Conservation (phyloP, 768 basidiomycete species). For the Xerocomellus amylosporus region DNA sequence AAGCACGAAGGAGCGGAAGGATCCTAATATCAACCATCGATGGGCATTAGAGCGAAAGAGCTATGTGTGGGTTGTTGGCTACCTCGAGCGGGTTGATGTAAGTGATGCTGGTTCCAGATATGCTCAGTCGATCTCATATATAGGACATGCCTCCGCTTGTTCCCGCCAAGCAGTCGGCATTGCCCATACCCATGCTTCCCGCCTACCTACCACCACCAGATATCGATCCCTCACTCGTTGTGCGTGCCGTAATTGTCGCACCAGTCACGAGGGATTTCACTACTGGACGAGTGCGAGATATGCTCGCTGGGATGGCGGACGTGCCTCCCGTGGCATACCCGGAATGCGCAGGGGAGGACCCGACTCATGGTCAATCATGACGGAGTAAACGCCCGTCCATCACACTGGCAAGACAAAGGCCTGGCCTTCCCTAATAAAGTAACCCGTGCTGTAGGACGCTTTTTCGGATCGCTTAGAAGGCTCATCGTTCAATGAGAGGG, state of each 20-base stretch:
- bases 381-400: not conserved
- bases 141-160: slow-evolving; percentile 10
- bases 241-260: slow-evolving; percentile 54
- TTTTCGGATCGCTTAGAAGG: no score
- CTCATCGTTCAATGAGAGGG: no score
- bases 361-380: slow-evolving; percentile 1
- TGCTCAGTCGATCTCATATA: slow-evolving; percentile 11
- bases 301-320: slow-evolving; percentile 22
- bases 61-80: slow-evolving; percentile 54
- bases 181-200: slow-evolving; percentile 44
- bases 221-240: slow-evolving; percentile 44
- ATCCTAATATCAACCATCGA: slow-evolving; percentile 11
- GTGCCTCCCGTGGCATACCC: slow-evolving; percentile 23
- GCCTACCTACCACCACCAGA: slow-evolving; percentile 38
- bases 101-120: slow-evolving; percentile 18
- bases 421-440: no score
- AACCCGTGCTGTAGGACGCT: no score
- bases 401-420: no score
- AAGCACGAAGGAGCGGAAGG: slow-evolving; percentile 8
- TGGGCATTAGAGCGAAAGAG: slow-evolving; percentile 57
- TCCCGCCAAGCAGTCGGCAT: slow-evolving; percentile 31
- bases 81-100: slow-evolving; percentile 52
- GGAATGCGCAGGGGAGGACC: slow-evolving; percentile 6
- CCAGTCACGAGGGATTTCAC: slow-evolving; percentile 46
- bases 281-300: slow-evolving; percentile 21